Conservation (phyloP, 441 rosid genomes). For the Pelargonium myrrhifolium region DNA sequence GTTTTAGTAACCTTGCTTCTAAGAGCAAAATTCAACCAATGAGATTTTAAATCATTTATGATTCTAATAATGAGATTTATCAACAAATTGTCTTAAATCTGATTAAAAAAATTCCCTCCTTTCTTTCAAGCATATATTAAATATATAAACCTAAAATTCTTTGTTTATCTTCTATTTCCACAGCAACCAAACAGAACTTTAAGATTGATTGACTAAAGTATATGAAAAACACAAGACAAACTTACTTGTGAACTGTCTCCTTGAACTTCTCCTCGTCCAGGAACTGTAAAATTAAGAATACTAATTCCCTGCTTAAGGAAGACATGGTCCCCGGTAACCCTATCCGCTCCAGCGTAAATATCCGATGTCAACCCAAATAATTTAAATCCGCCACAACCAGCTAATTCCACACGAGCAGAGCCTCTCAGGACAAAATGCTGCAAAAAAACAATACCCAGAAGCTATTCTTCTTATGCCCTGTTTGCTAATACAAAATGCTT, state of each 20-base stretch:
- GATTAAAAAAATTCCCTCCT: not conserved
- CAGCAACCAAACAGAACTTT: not conserved
- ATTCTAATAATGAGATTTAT: not conserved
- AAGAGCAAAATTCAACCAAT: not conserved
- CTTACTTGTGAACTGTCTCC: slow-evolving; percentile 63
- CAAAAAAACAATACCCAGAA: slow-evolving; percentile 12
- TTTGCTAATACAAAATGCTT: slow-evolving; percentile 13
- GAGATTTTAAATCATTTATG: not conserved
- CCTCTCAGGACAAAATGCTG: slow-evolving; percentile 9
- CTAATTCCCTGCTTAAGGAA: slow-evolving; percentile 73
- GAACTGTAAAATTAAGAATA: slow-evolving; percentile 72
- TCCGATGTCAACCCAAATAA: slow-evolving; percentile 15
- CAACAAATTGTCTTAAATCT: not conserved
- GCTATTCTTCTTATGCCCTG: slow-evolving; percentile 8
- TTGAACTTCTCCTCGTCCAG: slow-evolving; percentile 79
- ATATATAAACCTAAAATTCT: not conserved
- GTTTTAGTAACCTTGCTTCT: not conserved
- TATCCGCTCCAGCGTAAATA: slow-evolving; percentile 44
- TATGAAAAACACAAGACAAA: not conserved
- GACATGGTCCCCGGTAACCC: slow-evolving; percentile 54
- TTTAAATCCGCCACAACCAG: slow-evolving; percentile 12
- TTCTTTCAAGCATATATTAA: not conserved
- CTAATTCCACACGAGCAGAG: slow-evolving; percentile 8
- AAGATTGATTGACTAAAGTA: not conserved
- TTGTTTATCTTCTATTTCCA: not conserved